These are phyloP conservation scores for Panicum miliaceum DNA, from an alignment of 176 grass and related monocot genomes.

Conservation along the genomic window DNA sequence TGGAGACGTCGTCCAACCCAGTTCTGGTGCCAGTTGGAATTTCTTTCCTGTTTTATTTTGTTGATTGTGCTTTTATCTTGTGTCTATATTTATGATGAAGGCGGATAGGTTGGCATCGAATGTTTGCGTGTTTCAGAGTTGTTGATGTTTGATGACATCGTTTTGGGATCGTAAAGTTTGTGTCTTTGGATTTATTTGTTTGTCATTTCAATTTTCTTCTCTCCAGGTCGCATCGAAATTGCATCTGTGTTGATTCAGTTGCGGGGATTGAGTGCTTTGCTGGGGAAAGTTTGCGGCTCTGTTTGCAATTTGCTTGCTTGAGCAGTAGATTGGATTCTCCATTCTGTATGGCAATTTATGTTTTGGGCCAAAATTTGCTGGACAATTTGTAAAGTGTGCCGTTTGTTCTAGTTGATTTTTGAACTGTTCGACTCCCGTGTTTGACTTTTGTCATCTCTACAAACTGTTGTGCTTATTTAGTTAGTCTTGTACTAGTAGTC, in stretches of 20 bases:
- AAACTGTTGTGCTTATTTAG: not conserved
- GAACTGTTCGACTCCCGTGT: not conserved
- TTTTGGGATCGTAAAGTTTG: slow-evolving; percentile 31
- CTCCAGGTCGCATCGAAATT: slow-evolving; percentile 16
- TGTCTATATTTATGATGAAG: slow-evolving; percentile 30
- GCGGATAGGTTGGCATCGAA: slow-evolving; percentile 17
- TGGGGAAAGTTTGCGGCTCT: slow-evolving; percentile 5
- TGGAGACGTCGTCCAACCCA: slow-evolving; percentile 23
- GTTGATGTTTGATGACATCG: not conserved
- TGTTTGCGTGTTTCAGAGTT: slow-evolving; percentile 8
- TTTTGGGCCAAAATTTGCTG: slow-evolving; percentile 10
- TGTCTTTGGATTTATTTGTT: slow-evolving; percentile 20
- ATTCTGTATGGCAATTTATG: not conserved
- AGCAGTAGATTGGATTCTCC: not conserved
- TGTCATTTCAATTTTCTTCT: not conserved
- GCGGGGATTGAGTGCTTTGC: not conserved
- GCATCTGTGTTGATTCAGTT: not conserved
- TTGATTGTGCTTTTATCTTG: slow-evolving; percentile 26
- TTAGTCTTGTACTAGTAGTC: slow-evolving; percentile 2
- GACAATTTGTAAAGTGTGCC: not conserved
- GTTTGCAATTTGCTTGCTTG: not conserved
- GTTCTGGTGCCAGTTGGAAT: slow-evolving; percentile 51
- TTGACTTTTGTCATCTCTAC: not conserved
- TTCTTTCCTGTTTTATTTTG: slow-evolving; percentile 30
- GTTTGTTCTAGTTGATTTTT: slow-evolving; percentile 9